Conservation (phyloP, 148 eudicot genomes). For the Cornus kousa region DNA sequence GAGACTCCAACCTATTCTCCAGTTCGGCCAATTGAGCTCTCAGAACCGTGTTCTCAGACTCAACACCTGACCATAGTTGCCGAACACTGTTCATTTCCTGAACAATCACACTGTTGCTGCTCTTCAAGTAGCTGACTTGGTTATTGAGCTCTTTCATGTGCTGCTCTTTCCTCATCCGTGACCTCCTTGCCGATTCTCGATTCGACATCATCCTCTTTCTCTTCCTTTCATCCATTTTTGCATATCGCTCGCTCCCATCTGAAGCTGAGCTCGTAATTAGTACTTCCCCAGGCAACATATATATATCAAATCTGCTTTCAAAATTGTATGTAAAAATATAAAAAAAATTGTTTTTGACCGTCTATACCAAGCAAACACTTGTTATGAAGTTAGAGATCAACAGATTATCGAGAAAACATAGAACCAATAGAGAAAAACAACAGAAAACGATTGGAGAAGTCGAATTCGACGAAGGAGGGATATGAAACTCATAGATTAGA, state of each 20-base stretch:
- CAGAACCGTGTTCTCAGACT: constrained; percentile 30
- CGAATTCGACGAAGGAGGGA: constrained; percentile 36
- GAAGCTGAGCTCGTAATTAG: constrained; percentile 28
- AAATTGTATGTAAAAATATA: background rate
- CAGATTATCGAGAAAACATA: constrained; percentile 45
- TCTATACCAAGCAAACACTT: background rate
- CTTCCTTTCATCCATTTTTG: constrained; percentile 46
- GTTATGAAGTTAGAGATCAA: background rate
- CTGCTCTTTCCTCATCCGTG: constrained; percentile 53
- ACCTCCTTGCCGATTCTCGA: constrained; percentile 60
- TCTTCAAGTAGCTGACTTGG: constrained; percentile 18
- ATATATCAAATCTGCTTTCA: background rate
- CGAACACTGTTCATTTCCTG: constrained; percentile 17
- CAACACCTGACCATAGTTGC: constrained; percentile 11
- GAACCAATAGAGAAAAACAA: constrained; percentile 63
- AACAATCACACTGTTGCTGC: constrained; percentile 24
- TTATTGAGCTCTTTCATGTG: constrained; percentile 44
- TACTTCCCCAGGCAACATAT: constrained; percentile 24
- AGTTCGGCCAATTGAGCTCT: constrained; percentile 30
- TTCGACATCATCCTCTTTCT: constrained; percentile 61
- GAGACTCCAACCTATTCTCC: constrained; percentile 20
- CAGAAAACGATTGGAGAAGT: constrained; percentile 60
- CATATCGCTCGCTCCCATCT: constrained; percentile 19
- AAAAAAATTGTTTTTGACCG: no score
- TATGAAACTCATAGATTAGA: constrained; percentile 39